Conservation (phyloP, 495 filamentous ascomycete species). For the Saxophila tyrrhenica region DNA sequence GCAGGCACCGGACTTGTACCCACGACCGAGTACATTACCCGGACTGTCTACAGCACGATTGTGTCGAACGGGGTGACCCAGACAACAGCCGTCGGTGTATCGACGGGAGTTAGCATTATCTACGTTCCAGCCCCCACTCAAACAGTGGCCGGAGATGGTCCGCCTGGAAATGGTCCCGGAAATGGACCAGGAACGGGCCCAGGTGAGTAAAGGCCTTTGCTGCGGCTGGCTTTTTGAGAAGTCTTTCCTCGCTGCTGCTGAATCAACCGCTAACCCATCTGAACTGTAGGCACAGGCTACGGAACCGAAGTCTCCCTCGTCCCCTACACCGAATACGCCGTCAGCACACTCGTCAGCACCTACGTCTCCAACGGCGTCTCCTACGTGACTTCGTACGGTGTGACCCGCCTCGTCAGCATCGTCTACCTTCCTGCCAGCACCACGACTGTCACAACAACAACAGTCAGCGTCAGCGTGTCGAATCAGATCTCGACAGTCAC, state of each 20-base stretch:
- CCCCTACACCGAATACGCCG: background rate
- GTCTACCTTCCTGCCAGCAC: background rate
- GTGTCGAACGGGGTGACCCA: no score
- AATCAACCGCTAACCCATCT: background rate
- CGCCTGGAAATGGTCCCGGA: no score
- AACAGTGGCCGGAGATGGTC: no score
- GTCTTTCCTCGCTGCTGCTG: background rate
- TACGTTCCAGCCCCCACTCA: no score
- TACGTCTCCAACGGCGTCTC: conserved; percentile 10
- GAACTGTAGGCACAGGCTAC: conserved; percentile 1
- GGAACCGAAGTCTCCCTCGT: background rate
- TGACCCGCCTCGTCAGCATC: conserved; percentile 10
- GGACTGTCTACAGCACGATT: no score
- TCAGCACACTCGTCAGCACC: conserved; percentile 5
- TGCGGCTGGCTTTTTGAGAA: no score
- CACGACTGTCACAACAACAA: conserved; percentile 7
- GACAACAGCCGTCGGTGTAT: no score
- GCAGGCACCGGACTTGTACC: no score
- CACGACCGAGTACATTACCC: no score
- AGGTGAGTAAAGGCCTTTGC: no score
- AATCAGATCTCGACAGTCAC: background rate
- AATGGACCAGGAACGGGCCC: conserved; percentile 3
- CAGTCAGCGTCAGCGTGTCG: conserved; percentile 1
- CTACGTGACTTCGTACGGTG: conserved; percentile 6
- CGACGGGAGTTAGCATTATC: no score